Evolutionary conservation across 2,329 filamentous ascomycete species (phyloP), one percentile per base, ranked within the genome.

Genomic region (Daldinia eschscholtzii): DNA sequence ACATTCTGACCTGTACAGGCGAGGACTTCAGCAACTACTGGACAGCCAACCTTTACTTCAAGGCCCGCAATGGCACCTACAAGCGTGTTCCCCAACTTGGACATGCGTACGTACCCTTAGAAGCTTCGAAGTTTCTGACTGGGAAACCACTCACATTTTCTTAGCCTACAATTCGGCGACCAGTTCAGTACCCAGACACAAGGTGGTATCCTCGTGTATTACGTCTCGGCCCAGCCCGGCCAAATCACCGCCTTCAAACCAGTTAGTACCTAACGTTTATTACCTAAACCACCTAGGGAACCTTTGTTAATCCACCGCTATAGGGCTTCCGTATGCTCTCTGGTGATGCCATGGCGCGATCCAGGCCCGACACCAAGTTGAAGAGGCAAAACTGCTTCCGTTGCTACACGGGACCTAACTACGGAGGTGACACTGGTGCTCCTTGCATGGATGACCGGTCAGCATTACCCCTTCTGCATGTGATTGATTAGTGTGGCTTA

Each of bases 21-120:
- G 74, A 77, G 58, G 76, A 78, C 52, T 77, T 77, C 64, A 75
- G 72, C 62, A 78, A 78, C 69, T 78, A 78, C 68, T 78, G 76
- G 76, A 78, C 76, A 0, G 76, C 76, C 13, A 75, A 75, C 66
- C 67, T 78, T n/a, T 78, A 77, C 65, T 78, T 77, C 72, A 76
- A 77, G 70, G 76, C 76, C 26, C 69, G 70, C 20, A 78, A 78
- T 57, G 76, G 76, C 20, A 77, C 75, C 0, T 77, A 73, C 67
- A 78, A 78, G 71, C 74, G 76, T 35, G 74, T 77, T 12, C 72
- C 71, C 13, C 75, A 78, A 76, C 84, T 86, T 39, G 86, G 87
- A 67, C 87, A 88, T 65, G 88, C 84, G 76, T 85, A 89, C 65
- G 87, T 84, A 81, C 86, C 26, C 55, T 59, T 26, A 12, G 13